Base-by-base conservation (phyloP, 2,329 filamentous ascomycete genomes). In the Fusarium sp. region DNA sequence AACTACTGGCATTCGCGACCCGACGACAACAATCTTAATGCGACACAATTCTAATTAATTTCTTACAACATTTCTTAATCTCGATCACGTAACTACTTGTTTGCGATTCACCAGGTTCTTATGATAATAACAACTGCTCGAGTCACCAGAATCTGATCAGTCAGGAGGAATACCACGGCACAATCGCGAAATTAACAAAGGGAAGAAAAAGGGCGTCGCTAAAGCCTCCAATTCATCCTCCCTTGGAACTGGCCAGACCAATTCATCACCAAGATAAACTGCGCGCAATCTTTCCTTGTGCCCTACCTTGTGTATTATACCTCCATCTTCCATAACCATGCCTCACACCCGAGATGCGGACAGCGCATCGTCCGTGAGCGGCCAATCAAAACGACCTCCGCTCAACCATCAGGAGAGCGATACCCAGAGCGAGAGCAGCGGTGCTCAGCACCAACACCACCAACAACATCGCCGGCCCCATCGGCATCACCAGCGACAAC, bases 341-440 rank as follows among this genome's bases (percentile, higher is more conserved):
- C 75, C 79, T 73, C 78, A 77, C 73, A 82, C 83, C 75, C 80
- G 77, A 76, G 82, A 86, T 71, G 75, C 74, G 71, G 81, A 84
- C 77, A 83, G 81, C 78, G 78, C 81, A 78, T 79, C 81, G 70
- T 76, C 79, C 69, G 77, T 79, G 67, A 77, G 78, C 75, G 78
- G 79, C 84, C 84, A 87, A 86, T 86, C 84, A 86, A 86, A 86
- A 79, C 82, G 82, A 26, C 80, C 83, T 74, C 68, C 78, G 55
- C 76, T 78, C 74, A 74, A 67, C 70, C 76, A 77, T 60, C 76
- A 75, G 70, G 76, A 79, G 64, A 78, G 76, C 72, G 75, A 77
- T 67, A 70, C 77, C 30, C 74, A 79, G 51, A 77, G 74, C 70
- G 77, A 75, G 47, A 68, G 68, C 59, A 66, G 67, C 63, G 62